Conservation (phyloP, 2,329 filamentous ascomycete species). For the Juglanconis juglandina region DNA sequence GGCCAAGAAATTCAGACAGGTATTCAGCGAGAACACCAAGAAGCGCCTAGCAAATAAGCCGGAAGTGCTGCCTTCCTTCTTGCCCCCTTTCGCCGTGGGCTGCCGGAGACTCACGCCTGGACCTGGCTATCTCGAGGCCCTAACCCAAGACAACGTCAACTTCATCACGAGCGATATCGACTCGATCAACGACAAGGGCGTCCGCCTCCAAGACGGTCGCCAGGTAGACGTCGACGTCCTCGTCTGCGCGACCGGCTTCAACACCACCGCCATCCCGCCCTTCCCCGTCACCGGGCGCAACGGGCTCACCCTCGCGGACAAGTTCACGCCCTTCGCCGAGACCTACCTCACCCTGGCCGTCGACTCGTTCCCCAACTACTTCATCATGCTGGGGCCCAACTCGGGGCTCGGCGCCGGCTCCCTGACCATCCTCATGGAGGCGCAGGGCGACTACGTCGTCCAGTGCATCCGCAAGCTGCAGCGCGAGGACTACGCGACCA, state of each 20-base stretch:
- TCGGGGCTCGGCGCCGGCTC: constrained; percentile 23
- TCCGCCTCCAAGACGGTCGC: not conserved
- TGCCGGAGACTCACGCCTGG: constrained; percentile 41
- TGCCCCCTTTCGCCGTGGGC: constrained; percentile 38
- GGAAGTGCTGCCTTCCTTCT: constrained; percentile 18
- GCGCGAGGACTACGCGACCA: constrained; percentile 23
- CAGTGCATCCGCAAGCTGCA: constrained; percentile 28
- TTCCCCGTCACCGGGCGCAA: constrained; percentile 23
- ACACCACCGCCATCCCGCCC: constrained; percentile 22
- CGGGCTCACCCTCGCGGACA: constrained; percentile 19
- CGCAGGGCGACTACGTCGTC: constrained; percentile 27
- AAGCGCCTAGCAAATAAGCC: constrained; percentile 23
- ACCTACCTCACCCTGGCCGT: constrained; percentile 14
- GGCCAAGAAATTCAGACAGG: constrained; percentile 27
- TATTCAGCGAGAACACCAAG: constrained; percentile 29
- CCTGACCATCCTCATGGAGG: constrained; percentile 26
- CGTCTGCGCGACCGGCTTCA: constrained; percentile 33
- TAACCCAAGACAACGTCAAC: constrained; percentile 40
- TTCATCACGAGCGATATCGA: constrained; percentile 22
- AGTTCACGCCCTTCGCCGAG: constrained; percentile 20
- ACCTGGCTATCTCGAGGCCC: constrained; percentile 39
- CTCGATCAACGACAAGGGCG: constrained; percentile 23
- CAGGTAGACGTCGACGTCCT: constrained; percentile 29
- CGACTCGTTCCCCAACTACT: constrained; percentile 18
- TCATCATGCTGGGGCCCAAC: constrained; percentile 22